Conservation (phyloP, 257 asterid species). For the Nemophila menziesii region DNA sequence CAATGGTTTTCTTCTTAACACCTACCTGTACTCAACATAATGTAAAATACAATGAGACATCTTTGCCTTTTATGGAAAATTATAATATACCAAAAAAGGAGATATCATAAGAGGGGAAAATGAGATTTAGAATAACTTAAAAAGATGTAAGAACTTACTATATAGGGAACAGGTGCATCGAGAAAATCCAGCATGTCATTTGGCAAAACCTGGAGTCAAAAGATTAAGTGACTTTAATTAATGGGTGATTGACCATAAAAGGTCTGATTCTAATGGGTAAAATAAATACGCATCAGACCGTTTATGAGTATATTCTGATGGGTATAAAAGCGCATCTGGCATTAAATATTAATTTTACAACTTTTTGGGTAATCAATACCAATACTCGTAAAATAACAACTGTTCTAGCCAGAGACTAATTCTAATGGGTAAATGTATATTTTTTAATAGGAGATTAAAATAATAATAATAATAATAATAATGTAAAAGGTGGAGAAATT, state of each 20-base stretch:
- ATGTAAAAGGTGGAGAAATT: constrained; percentile 8
- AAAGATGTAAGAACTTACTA: constrained; percentile 47
- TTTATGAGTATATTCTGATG: too few species aligned
- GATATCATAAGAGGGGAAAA: not conserved
- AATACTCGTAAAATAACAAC: too few species aligned
- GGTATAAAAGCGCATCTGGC: too few species aligned
- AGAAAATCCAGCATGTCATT: constrained; percentile 97
- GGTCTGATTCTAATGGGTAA: too few species aligned
- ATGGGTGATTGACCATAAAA: constrained; percentile 3
- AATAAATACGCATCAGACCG: too few species aligned
- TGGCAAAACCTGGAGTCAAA: constrained; percentile 69
- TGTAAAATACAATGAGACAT: not conserved
- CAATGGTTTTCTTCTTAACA: constrained; percentile 71
- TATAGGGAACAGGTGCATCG: constrained; percentile 98
- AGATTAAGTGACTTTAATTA: not conserved
- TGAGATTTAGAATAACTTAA: constrained; percentile 1
- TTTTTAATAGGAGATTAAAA: too few species aligned
- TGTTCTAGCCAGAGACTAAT: constrained; percentile 5
- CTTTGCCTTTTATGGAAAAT: not conserved
- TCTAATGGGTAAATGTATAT: not conserved
- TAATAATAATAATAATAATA: not conserved
- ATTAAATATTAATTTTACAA: too few species aligned
- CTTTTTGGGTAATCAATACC: too few species aligned
- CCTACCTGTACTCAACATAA: constrained; percentile 67
- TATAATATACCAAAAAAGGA: not conserved